Base-by-base conservation (phyloP, 257 asterid species). In the Solanum etuberosum region DNA sequence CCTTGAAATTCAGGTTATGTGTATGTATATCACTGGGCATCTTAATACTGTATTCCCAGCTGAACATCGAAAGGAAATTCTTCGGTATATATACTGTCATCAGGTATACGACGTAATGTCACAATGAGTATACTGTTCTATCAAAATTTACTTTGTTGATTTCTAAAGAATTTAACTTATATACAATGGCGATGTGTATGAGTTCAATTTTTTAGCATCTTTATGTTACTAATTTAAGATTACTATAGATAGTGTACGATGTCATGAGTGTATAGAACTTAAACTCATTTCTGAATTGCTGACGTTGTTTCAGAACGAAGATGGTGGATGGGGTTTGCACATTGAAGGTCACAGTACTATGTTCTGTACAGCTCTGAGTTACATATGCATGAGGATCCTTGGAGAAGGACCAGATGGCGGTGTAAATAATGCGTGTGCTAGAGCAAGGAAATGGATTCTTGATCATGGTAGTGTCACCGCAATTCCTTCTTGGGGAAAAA, bases 241-340 rank as follows among this genome's bases (percentile, higher is more conserved):
- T 59, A 35, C 5, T 20, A 21, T 9, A 73, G 18, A 42, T 34
- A 16, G 34, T 42, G 16, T 63, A 43, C 0, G 37, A 1, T 29
- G 11, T 77, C 27, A 54, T 1, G n/a, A 14, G 25, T 31, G 11
- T 18, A 31, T 74, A 23, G 29, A 70, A 70, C 40, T 40, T 67
- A 63, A 38, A 85, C 81, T 34, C 13, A 0, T 32, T 78, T 37
- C 12, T 46, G 1, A 86, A 85, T 37, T 80, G 35, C 6, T 59
- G 57, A 82, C 18, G 76, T 25, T 25, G 4, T 70, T 54, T 72
- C 87, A 94, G 97, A 95, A 95, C 21, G 94, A 91, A 91, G 98
- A 95, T 54, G 98, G 98, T 77, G 98, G 98, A 4, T 95, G 98
- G 98, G 98, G 98, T 16, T 78, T 94, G 18, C 98, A 95, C 88